Base-by-base conservation (phyloP, 495 filamentous ascomycete genomes). In the Acidiella bohemica region DNA sequence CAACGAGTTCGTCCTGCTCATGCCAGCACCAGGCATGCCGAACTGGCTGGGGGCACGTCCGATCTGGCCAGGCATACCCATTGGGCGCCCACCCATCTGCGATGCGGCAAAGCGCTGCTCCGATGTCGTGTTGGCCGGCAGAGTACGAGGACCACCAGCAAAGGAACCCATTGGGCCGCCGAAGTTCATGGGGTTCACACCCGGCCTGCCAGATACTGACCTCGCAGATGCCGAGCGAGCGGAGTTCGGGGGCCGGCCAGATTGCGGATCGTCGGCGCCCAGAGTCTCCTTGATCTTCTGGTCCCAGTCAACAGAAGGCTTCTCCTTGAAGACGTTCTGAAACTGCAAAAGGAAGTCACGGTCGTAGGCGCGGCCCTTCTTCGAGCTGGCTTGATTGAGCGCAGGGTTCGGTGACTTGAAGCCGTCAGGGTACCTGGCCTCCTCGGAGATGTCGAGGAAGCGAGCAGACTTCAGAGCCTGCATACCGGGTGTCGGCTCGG, bases 321-420 rank as follows among this genome's bases (percentile, higher is more conserved):
- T 93, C 61, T 97, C 90, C 39, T 79, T 90, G 63, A 93, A 99
- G 2, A 85, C 82, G 37, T 66, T 64, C 65, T 95, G 79, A 70
- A 99, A 99, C 55, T 99, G 92, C n/a, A 96, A 68, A 60, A 99
- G 66, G 70, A 99, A 99, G 34, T 84, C 75, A 42, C 81, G 81
- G 58, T 95, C 84, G 63, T 99, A 99, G 55, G 87, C 83, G 21
- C 51, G 53, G 70, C 93, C 93, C 54, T 81, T 86, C 50, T 78
- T 72, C 4, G 80, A 70, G 13, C 80, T 77, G 32, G 66, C 76
- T 20, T 71, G 63, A 54, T 94, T 99, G 32, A 96, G 64, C 6
- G 87, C 81, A 5, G 87, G 82, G 56, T 94, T 94, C 7, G 90
- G 90, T 26, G 88, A 93, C 12, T 64, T 73, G 53, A 94, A 75